A percentile compares a stretch with the other conserved stretches of the same genome.
Evolutionary conservation across 257 asterid genomes (phyloP).

Genomic region (Rehmannia glutinosa): DNA sequence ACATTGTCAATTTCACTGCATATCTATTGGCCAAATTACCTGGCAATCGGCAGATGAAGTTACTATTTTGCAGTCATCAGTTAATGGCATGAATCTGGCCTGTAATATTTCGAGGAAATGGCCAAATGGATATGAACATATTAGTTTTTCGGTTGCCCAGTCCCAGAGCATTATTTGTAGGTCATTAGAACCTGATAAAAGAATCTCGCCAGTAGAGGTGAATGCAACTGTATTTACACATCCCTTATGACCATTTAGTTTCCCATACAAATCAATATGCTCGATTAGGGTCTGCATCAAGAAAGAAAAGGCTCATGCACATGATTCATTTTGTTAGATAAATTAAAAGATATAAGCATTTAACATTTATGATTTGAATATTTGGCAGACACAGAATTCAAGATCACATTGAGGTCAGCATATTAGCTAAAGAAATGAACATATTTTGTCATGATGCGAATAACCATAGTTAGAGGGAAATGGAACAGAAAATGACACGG

Average conservation of each 20-base stretch:
- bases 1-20: neutral
- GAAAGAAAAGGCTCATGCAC: too few species aligned
- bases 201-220: constrained; percentile 42
- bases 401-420: too few species aligned
- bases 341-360: too few species aligned
- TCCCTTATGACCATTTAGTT: neutral
- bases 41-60: constrained; percentile 79
- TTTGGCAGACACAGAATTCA: too few species aligned
- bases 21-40: too few species aligned
- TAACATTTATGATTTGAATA: too few species aligned
- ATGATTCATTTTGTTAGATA: too few species aligned
- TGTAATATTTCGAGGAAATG: constrained; percentile 70
- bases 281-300: neutral
- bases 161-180: constrained; percentile 67
- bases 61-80: constrained; percentile 62
- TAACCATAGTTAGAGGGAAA: too few species aligned
- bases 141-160: constrained; percentile 49
- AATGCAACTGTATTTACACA: neutral
- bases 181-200: constrained; percentile 85
- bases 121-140: constrained; percentile 67
- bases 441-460: too few species aligned
- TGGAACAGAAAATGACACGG: too few species aligned
- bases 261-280: neutral
- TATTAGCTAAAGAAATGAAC: too few species aligned
- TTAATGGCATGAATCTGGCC: constrained; percentile 69